Conservation (phyloP, 1,284 basidiomycete genomes). For the Coniophora puteana region DNA sequence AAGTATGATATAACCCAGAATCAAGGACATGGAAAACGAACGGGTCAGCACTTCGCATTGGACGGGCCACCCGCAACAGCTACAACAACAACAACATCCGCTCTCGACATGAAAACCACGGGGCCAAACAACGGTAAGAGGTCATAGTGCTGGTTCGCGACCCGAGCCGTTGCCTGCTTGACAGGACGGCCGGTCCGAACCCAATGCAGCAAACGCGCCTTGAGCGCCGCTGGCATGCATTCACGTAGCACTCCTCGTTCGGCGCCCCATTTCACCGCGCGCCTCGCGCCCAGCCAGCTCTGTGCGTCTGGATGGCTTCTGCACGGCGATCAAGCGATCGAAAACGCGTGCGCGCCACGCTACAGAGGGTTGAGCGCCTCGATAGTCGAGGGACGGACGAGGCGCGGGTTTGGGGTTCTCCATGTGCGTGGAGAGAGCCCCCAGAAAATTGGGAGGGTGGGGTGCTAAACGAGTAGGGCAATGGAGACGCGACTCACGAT, state of each 20-base stretch:
- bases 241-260: constrained; percentile 85
- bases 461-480: constrained; percentile 86
- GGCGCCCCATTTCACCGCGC: constrained; percentile 92
- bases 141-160: too few species aligned
- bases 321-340: constrained; percentile 88
- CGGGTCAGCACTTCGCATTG: constrained; percentile 39
- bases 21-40: constrained; percentile 19
- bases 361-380: constrained; percentile 74
- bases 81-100: constrained; percentile 33
- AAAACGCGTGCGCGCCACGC: constrained; percentile 72
- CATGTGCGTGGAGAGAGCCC: constrained; percentile 83
- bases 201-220: constrained; percentile 35
- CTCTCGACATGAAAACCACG: constrained; percentile 36
- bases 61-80: constrained; percentile 59
- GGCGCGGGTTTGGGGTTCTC: constrained; percentile 88
- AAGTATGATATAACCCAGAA: constrained; percentile 21
- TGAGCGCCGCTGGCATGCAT: constrained; percentile 28
- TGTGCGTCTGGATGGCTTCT: constrained; percentile 59
- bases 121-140: too few species aligned
- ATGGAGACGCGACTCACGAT: constrained; percentile 79
- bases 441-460: constrained; percentile 90
- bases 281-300: constrained; percentile 77
- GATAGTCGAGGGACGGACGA: constrained; percentile 69
- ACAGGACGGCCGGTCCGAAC: constrained; percentile 48
- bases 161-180: constrained; percentile 55